Evolutionary conservation across 768 basidiomycete species (phyloP), one percentile per base, ranked within the genome.

Genomic region (Leccinum imitatum): DNA sequence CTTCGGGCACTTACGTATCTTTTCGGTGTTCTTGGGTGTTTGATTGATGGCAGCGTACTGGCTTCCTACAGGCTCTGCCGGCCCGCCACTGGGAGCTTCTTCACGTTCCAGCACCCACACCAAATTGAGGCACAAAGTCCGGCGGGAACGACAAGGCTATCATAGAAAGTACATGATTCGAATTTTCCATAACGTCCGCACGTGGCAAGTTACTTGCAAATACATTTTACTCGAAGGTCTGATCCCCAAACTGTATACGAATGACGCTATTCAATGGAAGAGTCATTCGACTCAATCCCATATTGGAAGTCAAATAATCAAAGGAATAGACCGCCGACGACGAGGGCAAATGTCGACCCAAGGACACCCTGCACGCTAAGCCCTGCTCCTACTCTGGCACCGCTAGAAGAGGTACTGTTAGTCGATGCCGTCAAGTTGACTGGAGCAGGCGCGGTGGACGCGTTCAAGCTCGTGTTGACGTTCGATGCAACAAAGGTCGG

Each of bases 401-500:
- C 59, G 17, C 48, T 56, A 14, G 41, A 52, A 17, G 44, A 46
- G 19, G 54, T 37, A 19, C 57, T 6, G 4, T 50, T 52, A 27
- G 65, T 37, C 4, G 35, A n/a, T 33, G 13, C 35, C 6, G 50
- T 72, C 57, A 83, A 67, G 68, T 82, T 78, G 30, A 79, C 77
- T 17, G 80, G 76, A 13, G 73, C 53, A 44, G 79, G 78, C 21
- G 75, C 73, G 50, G 54, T 62, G 17, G 63, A 66, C 9, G 71
- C 39, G 23, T 73, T 81, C 59, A 82, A 60, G 46, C 62, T 65
- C 51, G 48, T 58, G 70, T 82, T 72, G 54, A 76, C 63, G 17
- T 70, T 71, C 4, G 69, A 41, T 21, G 67, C 73, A 62, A 77
- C 57, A 68, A 77, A 78, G 17, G 82, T 79, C 35, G 69, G 56